Percentiles rank a stretch among this genome's conserved stretches.
phyloP scores from a whole-genome alignment of 2,329 filamentous ascomycete genomes.

The Trematosphaeria pertusa region DNA sequence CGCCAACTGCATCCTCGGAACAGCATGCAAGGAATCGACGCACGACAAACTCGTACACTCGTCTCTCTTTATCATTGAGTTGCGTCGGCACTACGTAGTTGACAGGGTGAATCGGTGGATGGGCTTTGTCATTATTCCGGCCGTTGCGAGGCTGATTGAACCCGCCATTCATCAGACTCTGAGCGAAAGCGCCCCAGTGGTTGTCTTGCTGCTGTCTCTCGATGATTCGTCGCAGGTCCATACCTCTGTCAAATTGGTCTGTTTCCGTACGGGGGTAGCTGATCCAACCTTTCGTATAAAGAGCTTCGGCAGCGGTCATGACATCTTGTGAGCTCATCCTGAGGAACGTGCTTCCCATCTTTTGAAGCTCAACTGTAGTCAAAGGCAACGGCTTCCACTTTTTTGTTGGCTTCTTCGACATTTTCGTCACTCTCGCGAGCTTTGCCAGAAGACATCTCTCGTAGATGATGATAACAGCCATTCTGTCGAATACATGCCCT shows the following conservation, averaged over 20 bases:
- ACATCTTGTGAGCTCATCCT: conserved; percentile 90
- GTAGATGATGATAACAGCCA: conserved; percentile 79
- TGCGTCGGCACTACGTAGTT: conserved; percentile 73
- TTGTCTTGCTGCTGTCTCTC: conserved; percentile 81
- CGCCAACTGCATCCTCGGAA: conserved; percentile 88
- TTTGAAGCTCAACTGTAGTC: conserved; percentile 95
- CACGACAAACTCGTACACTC: conserved; percentile 90
- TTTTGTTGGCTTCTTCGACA: conserved; percentile 87
- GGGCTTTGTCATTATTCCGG: conserved; percentile 91
- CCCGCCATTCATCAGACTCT: conserved; percentile 73
- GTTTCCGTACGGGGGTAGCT: conserved; percentile 98
- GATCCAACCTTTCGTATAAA: conserved; percentile 96
- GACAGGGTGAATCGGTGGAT: conserved; percentile 95
- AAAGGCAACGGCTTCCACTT: conserved; percentile 94
- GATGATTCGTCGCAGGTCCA: conserved; percentile 80
- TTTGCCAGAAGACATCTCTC: conserved; percentile 83
- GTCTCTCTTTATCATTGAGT: conserved; percentile 71
- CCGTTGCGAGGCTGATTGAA: conserved; percentile 85
- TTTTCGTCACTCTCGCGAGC: conserved; percentile 79
- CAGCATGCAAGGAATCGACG: conserved; percentile 94
- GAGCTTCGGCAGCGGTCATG: conserved; percentile 82
- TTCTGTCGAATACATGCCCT: conserved; percentile 85
- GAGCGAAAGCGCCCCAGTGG: conserved; percentile 82
- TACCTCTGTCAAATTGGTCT: conserved; percentile 89
- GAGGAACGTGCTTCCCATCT: conserved; percentile 87